Conservation (phyloP, 1,284 basidiomycete genomes). For the Waitea zeae region DNA sequence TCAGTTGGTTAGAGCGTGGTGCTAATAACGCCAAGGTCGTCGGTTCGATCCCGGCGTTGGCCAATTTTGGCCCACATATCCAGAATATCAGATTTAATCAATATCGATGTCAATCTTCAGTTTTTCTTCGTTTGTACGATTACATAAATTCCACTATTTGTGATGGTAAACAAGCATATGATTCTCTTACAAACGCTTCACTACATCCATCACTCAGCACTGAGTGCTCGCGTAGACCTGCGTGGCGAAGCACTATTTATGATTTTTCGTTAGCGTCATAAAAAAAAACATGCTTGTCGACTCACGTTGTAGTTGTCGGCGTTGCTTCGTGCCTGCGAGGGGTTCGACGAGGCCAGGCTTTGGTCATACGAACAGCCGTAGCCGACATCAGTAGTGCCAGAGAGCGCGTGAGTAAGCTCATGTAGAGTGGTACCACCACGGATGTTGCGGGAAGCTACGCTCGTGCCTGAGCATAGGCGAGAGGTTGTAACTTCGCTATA, state of each 20-base stretch:
- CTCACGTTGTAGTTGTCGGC: conserved; percentile 15
- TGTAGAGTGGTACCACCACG: conserved; percentile 12
- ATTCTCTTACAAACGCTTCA: too few relatives aligned
- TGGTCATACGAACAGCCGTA: conserved; percentile 13
- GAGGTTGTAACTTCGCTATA: conserved; percentile 10
- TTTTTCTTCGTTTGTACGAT: too few relatives aligned
- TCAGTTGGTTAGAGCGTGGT: too few relatives aligned
- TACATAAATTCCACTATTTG: too few relatives aligned
- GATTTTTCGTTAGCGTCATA: not conserved
- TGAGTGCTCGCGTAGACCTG: conserved; percentile 13
- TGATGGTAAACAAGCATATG: too few relatives aligned
- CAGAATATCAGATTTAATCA: too few relatives aligned
- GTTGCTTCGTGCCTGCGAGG: conserved; percentile 8
- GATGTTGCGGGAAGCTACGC: conserved; percentile 11
- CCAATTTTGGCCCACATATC: too few relatives aligned
- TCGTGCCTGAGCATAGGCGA: conserved; percentile 11
- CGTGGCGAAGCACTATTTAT: conserved; percentile 12
- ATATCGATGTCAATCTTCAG: too few relatives aligned
- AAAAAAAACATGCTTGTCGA: not conserved
- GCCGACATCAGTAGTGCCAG: conserved; percentile 8
- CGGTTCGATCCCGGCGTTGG: too few relatives aligned
- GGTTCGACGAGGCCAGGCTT: conserved; percentile 8
- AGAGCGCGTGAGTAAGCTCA: conserved; percentile 9
- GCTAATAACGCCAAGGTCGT: too few relatives aligned
- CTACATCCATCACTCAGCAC: conserved; percentile 10